These are phyloP conservation scores for Neospora caninum DNA, from an alignment of 169 alveolate genomes.

Conservation along the genomic window DNA sequence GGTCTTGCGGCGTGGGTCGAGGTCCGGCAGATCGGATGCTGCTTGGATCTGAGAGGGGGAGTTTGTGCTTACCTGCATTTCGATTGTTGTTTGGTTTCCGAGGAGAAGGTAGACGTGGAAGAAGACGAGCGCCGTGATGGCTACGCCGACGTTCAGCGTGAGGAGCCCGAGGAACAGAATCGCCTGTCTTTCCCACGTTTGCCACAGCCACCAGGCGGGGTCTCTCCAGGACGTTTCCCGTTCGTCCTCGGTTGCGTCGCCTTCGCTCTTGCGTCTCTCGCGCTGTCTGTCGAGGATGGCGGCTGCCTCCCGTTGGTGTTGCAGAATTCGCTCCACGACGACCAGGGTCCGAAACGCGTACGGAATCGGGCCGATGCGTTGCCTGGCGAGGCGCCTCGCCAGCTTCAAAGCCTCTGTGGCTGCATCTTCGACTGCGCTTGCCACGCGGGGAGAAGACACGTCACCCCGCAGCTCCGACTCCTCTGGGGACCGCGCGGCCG, in stretches of 20 bases:
- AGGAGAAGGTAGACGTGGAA: slow-evolving; percentile 35
- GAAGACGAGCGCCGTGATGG: not conserved
- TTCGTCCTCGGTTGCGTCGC: not conserved
- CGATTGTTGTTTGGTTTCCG: slow-evolving; percentile 29
- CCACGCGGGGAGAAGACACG: not conserved
- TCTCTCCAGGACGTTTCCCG: not conserved
- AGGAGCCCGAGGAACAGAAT: not conserved
- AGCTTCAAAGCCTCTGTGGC: not conserved
- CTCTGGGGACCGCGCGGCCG: not conserved
- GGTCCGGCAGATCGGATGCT: too few relatives aligned
- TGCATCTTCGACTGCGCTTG: not conserved
- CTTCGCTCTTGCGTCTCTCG: not conserved
- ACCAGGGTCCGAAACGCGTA: not conserved
- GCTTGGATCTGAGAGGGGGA: too few relatives aligned
- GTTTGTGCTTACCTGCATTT: not conserved
- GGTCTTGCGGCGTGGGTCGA: too few relatives aligned
- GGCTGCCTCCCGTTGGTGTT: not conserved
- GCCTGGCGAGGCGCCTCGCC: not conserved
- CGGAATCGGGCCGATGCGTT: not conserved
- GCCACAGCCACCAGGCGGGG: not conserved
- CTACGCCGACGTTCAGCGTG: slow-evolving; percentile 41
- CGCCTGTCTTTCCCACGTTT: not conserved
- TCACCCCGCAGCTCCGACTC: not conserved
- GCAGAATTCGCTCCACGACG: not conserved
- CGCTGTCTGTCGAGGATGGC: not conserved